Base-by-base conservation (phyloP, 2,329 filamentous ascomycete species). In the Fusarium nematophilum region DNA sequence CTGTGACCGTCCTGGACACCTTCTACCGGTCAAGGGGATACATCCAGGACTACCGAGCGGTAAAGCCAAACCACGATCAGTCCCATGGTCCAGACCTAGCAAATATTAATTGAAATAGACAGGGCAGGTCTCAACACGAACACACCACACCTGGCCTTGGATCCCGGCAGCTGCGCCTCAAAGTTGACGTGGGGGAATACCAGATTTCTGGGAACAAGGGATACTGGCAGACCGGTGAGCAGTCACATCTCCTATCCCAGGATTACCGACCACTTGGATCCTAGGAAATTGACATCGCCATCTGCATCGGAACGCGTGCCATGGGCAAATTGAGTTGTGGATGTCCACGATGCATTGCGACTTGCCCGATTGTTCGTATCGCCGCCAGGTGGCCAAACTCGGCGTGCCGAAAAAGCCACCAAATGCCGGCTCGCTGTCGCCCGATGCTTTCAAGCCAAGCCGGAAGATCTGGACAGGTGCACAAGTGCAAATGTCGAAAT, bases 191-290 rank as follows among this genome's bases (percentile, higher is more conserved):
- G 60, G 60, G 59, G 60, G 57, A 58, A 44, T 61, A 61, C 60
- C 60, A 27, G 48, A 17, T 36, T 50, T 57, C 31, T 58, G 57
- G 60, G 43, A 64, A 54, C 60, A 64, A 64, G 60, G 60, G 60
- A 51, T 58, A 43, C 48, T 64, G 30, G 43, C 27, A 61, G 61
- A 65, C 62, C 61, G 62, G 61, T 65, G 61, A 64, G 61, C 53
- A 59, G 62, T 65, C 61, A 56, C 53, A 62, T 62, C 29, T 62
- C 38, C 43, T 33, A 44, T 53, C 42, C 31, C 53, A 25, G 42
- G 46, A 23, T 38, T 64, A 59, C 62, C 61, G 46, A 47, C 57
- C 42, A 52, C 47, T 62, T 64, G 53, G 62, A 52, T 39, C 37
- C 33, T 37, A n/a, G 27, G 31, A 26, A 45, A 37, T 29, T 25